Conservation (phyloP, 192 early-diverging fungal genomes). For the Backusella westeae region DNA sequence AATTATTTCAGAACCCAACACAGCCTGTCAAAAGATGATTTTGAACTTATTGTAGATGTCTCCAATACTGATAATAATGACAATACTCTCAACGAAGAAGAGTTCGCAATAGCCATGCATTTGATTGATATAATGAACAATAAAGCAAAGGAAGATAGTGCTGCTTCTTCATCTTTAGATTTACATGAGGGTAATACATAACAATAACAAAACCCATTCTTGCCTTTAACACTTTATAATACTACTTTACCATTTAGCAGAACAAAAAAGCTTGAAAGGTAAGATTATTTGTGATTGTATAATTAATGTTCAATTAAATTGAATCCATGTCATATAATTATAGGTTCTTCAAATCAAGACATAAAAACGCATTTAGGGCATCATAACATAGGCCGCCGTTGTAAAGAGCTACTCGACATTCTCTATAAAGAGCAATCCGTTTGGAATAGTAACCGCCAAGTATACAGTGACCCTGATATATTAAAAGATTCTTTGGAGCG, state of each 20-base stretch:
- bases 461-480: background rate
- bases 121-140: background rate
- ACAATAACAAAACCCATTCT: background rate
- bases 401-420: background rate
- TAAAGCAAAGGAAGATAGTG: background rate
- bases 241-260: background rate
- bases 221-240: background rate
- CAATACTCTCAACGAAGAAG: background rate
- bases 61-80: background rate
- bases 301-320: background rate
- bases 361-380: background rate
- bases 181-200: background rate
- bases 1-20: background rate
- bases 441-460: background rate
- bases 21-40: background rate
- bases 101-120: background rate
- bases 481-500: background rate
- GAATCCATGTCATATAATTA: background rate
- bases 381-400: background rate
- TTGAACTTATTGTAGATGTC: background rate
- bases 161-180: background rate
- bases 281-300: background rate
- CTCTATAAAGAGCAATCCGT: slow-evolving; percentile 3
- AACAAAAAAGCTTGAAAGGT: background rate
- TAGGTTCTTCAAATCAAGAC: background rate